Base-by-base conservation (phyloP, 495 filamentous ascomycete species). In the Tuber indicum region DNA sequence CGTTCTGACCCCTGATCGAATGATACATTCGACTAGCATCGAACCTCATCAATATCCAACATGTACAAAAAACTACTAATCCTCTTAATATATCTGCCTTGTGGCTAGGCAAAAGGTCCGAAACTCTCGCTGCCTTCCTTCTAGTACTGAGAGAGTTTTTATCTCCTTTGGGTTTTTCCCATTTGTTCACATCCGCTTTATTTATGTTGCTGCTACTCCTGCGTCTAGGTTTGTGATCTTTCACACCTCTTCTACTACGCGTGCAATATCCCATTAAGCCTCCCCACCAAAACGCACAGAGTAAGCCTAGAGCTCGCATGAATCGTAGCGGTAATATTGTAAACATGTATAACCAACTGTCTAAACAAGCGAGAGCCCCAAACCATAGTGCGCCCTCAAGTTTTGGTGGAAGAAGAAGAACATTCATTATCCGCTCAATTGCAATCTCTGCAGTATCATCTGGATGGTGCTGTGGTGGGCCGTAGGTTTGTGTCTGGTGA, bases 11-110 rank as follows among this genome's bases (percentile, higher is more conserved):
- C 70, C 94, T 91, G 82, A 99, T 98, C 82, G 94, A 92, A 84
- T 99, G 96, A 85, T 99, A 99, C 93, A 99, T 97, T 49, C 94
- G 89, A 83, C 94, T 97, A 17, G 96, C 95, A 85, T 99, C 96
- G 62, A 98, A 92, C 76, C 89, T 90, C 92, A 97, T 96, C 75
- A 99, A 86, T 58, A 94, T 89, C 46, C 90, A 88, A 84, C 93
- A 97, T 79, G 92, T 97, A 72, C 88, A 88, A 72, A 97, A 88
- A 79, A 98, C 92, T 39, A 99, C 88, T 49, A 93, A 85, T 0
- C 96, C 96, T 83, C 94, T 94, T 36, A 99, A 86, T 16, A 99
- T 90, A 84, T 99, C 96, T 26, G 96, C 96, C 82, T 98, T 99
- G 85, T 99, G 92, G 81, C 92, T 92, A 8, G 93, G 91, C 6